Percentiles rank a stretch among this genome's conserved stretches.
phyloP scores from a whole-genome alignment of 2,329 filamentous ascomycete genomes.

The Pezicula carpinea region DNA sequence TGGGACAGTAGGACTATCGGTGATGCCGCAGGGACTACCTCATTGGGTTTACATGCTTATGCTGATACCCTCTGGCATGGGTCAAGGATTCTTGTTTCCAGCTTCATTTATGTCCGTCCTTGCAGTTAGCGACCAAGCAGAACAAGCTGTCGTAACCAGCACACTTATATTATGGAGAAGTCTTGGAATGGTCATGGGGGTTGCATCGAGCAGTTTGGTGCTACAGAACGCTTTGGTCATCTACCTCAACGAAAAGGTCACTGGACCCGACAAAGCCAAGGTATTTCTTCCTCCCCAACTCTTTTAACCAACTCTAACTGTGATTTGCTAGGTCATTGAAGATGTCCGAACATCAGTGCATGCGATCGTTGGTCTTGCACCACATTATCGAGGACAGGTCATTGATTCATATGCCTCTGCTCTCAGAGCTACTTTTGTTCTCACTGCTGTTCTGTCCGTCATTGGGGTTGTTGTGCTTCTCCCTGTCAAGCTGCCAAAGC shows the following conservation, averaged over 20 bases:
- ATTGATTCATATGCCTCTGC: slow-evolving; percentile 49
- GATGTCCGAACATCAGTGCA: slow-evolving; percentile 50
- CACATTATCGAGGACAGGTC: slow-evolving; percentile 48
- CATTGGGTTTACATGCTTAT: slow-evolving; percentile 49
- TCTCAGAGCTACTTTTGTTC: slow-evolving; percentile 39
- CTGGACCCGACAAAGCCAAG: slow-evolving; percentile 50
- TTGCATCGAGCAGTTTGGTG: slow-evolving; percentile 65
- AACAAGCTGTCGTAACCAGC: slow-evolving; percentile 65
- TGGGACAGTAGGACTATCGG: slow-evolving; percentile 46
- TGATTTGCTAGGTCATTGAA: slow-evolving; percentile 41
- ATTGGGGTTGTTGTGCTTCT: slow-evolving; percentile 43
- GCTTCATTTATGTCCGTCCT: slow-evolving; percentile 60
- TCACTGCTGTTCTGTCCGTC: slow-evolving; percentile 41
- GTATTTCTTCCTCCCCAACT: slow-evolving; percentile 10
- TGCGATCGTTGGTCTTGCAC: slow-evolving; percentile 41
- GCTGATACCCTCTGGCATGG: slow-evolving; percentile 51
- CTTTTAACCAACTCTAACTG: slow-evolving; percentile 33
- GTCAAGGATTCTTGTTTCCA: slow-evolving; percentile 61
- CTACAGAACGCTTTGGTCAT: slow-evolving; percentile 65
- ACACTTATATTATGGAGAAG: slow-evolving; percentile 69
- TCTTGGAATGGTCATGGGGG: slow-evolving; percentile 68
- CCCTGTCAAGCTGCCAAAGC: slow-evolving; percentile 48
- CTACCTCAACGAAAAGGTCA: slow-evolving; percentile 55
- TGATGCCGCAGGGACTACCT: slow-evolving; percentile 47
- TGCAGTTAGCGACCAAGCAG: slow-evolving; percentile 51